Evolutionary conservation across 345 rosid species (phyloP).

Genomic region (Lepidium aucheri): DNA sequence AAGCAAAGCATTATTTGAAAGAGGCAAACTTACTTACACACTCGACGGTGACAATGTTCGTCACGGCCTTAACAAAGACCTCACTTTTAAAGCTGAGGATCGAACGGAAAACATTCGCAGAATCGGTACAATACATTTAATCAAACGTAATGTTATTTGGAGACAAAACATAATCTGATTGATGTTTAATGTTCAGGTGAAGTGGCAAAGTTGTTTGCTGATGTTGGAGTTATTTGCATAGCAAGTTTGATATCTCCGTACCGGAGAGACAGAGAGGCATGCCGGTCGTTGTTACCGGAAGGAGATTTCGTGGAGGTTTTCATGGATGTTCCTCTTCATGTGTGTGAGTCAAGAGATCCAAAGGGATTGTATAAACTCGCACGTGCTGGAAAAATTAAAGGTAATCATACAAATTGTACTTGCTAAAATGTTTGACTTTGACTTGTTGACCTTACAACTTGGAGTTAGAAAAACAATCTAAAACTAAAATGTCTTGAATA

Average conservation of each 20-base stretch:
- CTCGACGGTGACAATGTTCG: conserved; percentile 82
- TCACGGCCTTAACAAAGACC: conserved; percentile 69
- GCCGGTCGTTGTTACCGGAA: conserved; percentile 59
- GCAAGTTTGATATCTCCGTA: conserved; percentile 88
- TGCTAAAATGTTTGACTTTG: background rate
- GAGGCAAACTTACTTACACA: conserved; percentile 65
- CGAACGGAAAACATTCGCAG: conserved; percentile 72
- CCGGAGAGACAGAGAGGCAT: conserved; percentile 56
- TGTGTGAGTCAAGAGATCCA: conserved; percentile 80
- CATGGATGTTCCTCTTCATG: conserved; percentile 71
- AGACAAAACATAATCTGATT: background rate
- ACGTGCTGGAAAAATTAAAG: conserved; percentile 81
- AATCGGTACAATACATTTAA: conserved; percentile 33
- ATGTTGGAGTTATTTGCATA: conserved; percentile 77
- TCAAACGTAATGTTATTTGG: background rate
- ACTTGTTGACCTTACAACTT: background rate
- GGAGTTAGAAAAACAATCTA: background rate
- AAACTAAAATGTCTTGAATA: no score
- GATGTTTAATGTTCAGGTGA: conserved; percentile 43
- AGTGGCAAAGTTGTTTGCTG: conserved; percentile 79
- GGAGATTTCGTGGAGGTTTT: conserved; percentile 82
- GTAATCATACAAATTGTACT: conserved; percentile 12
- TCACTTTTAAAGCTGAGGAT: conserved; percentile 59
- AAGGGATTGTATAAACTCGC: conserved; percentile 87
- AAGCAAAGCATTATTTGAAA: conserved; percentile 43